Conservation (phyloP, 1,284 basidiomycete genomes). For the Rhodotorula sp. region DNA sequence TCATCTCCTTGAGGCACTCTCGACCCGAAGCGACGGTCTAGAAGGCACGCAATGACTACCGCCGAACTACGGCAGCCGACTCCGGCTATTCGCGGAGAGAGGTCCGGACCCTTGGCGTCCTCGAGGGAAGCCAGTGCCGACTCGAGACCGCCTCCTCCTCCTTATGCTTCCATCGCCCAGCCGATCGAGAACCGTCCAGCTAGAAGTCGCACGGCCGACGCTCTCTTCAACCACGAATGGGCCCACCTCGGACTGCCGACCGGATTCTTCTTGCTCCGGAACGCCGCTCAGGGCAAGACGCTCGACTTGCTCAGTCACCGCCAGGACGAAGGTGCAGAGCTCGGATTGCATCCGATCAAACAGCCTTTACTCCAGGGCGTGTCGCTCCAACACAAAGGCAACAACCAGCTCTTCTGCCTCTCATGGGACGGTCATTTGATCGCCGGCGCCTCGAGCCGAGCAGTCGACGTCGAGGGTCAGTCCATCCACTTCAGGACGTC, state of each 20-base stretch:
- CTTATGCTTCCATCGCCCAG: not conserved
- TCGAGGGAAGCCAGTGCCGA: too few relatives aligned
- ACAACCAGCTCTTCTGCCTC: slow-evolving; percentile 32
- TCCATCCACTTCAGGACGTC: accelerated
- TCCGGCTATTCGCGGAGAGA: too few relatives aligned
- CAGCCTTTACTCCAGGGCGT: slow-evolving; percentile 17
- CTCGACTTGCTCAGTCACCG: slow-evolving; percentile 31
- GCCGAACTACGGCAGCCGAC: too few relatives aligned
- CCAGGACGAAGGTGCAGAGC: slow-evolving; percentile 20
- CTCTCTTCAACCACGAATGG: slow-evolving; percentile 19
- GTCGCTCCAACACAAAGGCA: slow-evolving; percentile 8
- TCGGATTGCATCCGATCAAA: slow-evolving; percentile 38
- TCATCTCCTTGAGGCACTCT: too few relatives aligned
- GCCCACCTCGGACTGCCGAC: slow-evolving; percentile 19
- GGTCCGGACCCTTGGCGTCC: too few relatives aligned
- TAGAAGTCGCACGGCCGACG: not conserved
- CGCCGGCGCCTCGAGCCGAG: slow-evolving; percentile 11
- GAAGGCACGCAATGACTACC: too few relatives aligned
- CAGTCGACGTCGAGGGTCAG: slow-evolving; percentile 21
- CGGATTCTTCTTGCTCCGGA: slow-evolving; percentile 37
- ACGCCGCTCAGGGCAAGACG: slow-evolving; percentile 25
- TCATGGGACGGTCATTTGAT: slow-evolving; percentile 29
- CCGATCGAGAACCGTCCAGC: not conserved
- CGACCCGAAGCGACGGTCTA: too few relatives aligned
- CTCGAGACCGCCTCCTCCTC: slow-evolving; percentile 6